Base-by-base conservation (phyloP, 225 moss, liverwort and hornwort genomes). In the Physcomitrium patens region DNA sequence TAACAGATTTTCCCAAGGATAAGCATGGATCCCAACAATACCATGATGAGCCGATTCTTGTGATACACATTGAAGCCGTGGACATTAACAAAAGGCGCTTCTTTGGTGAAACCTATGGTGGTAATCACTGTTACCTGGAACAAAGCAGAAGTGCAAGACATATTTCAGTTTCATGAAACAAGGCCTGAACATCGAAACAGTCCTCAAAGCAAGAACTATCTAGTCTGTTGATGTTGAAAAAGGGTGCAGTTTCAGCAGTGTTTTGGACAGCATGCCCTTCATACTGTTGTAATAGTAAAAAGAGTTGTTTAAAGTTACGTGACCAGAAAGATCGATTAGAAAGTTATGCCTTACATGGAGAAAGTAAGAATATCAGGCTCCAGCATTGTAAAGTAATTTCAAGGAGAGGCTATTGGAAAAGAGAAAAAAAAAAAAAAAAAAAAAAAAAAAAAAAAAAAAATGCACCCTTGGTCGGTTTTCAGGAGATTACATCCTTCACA, bases 61-160 rank as follows among this genome's bases (percentile, higher is more conserved):
- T 94, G 90, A 68, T 94, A 94, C 8, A 94, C 90, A 57, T 86
- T 90, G 83, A 85, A 94, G 27, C 94, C 90, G 70, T 91, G 90
- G 22, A 94, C 86, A 78, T 88, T 90, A 47, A 91, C 70, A 48
- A 90, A 68, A 67, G 91, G 90, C 20, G 91, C 94, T 68, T 94
- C 94, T 71, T 89, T 94, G 14, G 85, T 90, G 55, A 94, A 94
- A 14, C 94, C 94, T 60, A 94, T 89, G 13, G 79, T 71, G 12
- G 94, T 94, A 2, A 90, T 47, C 44, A 91, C 90, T 19, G 79
- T 59, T 0, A 75, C 63, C 89, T 89, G 81, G 42, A 51, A 51
- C 23, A 41, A 23, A 65, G 20, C 48, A 48, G 17, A 26, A 53
- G 61, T 14, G 17, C 26, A 17, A 52, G 24, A 37, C 58, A 72